Conservation (phyloP, 148 eudicot species). For the Nepenthes mirabilis region DNA sequence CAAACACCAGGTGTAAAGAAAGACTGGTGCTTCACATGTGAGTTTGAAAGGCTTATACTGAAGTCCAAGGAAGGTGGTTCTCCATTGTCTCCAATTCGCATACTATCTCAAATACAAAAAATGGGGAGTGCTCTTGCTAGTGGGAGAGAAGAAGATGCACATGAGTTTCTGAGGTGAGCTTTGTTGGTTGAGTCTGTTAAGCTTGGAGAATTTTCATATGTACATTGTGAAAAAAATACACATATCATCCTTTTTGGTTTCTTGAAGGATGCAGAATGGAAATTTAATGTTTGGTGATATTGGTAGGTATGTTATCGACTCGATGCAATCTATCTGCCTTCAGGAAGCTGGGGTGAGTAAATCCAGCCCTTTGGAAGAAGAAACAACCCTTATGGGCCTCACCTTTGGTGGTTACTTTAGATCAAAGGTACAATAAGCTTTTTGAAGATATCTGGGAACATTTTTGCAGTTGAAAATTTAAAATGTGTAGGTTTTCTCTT, state of each 20-base stretch:
- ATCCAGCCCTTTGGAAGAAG: conserved; percentile 48
- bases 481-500: neutral
- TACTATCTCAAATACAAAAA: conserved; percentile 54
- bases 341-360: conserved; percentile 37
- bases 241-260: neutral
- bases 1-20: conserved; percentile 37
- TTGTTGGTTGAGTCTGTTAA: neutral
- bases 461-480: neutral
- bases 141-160: conserved; percentile 91
- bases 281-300: conserved; percentile 4
- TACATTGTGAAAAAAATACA: neutral
- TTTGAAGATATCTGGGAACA: neutral
- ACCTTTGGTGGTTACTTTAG: conserved; percentile 86
- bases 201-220: neutral
- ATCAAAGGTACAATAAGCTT: conserved; percentile 46
- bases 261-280: neutral
- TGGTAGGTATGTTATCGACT: conserved; percentile 60
- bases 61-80: conserved; percentile 42
- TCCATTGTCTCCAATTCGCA: conserved; percentile 47
- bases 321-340: conserved; percentile 66
- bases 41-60: conserved; percentile 48
- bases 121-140: conserved; percentile 54
- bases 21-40: conserved; percentile 87
- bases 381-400: conserved; percentile 64
- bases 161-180: conserved; percentile 72